These are phyloP conservation scores for Chaetomium sp. DNA, from an alignment of 2,329 filamentous ascomycete species.

Conservation along the genomic window DNA sequence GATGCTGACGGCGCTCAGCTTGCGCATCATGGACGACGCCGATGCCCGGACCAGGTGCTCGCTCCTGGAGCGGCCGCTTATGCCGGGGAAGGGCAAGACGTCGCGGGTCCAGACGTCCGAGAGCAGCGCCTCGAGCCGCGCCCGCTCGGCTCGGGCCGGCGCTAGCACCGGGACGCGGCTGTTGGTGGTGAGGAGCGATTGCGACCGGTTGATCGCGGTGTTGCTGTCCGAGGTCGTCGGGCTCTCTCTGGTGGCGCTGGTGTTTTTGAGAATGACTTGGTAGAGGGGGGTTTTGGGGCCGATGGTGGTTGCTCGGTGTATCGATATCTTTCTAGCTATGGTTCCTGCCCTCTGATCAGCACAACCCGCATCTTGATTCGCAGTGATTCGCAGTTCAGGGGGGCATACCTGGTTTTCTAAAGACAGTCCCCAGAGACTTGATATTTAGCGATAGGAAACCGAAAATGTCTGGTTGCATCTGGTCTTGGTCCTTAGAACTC, in stretches of 20 bases:
- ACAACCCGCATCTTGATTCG: not conserved
- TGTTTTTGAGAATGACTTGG: conserved; percentile 87
- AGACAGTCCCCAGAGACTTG: conserved; percentile 72
- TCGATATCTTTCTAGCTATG: conserved; percentile 69
- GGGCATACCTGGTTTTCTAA: conserved; percentile 67
- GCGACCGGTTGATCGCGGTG: conserved; percentile 69
- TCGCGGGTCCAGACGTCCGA: conserved; percentile 84
- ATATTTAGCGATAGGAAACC: conserved; percentile 70
- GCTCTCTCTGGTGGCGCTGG: conserved; percentile 64
- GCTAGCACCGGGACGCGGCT: conserved; percentile 69
- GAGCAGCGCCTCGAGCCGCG: conserved; percentile 72
- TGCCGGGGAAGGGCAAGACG: conserved; percentile 78
- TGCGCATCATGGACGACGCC: conserved; percentile 85
- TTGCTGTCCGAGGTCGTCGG: conserved; percentile 33
- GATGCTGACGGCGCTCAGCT: conserved; percentile 80
- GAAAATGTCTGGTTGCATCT: conserved; percentile 53
- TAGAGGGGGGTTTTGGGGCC: conserved; percentile 67
- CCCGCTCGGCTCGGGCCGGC: conserved; percentile 73
- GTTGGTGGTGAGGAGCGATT: conserved; percentile 73
- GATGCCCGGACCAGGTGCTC: conserved; percentile 75
- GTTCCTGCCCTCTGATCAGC: conserved; percentile 49
- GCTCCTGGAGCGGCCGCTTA: conserved; percentile 65
- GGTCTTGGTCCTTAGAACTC: conserved; percentile 52
- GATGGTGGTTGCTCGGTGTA: conserved; percentile 76
- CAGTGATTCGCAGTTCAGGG: not conserved